Evolutionary conservation across 176 grass and related monocot species (phyloP), one percentile per base, ranked within the genome.

Genomic region (Aegilops sharonensis): DNA sequence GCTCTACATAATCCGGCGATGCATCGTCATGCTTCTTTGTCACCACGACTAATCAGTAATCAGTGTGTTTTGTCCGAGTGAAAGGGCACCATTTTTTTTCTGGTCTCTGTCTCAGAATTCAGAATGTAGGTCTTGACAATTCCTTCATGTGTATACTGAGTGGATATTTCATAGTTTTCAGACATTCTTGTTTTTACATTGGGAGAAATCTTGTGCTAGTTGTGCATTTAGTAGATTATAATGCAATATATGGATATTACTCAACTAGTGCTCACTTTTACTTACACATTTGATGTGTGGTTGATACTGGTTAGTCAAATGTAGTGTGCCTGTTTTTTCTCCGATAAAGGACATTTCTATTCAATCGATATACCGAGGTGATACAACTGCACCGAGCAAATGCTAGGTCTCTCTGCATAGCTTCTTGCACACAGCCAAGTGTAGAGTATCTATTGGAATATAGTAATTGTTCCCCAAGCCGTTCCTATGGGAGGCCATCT

Each of bases 1-100:
- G 79, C 34, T 89, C n/a, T 86, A 92, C 83, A 86, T 92, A 74
- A 92, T 92, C 18, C 42, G 83, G 5, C 42, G 86, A 40, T 92
- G 86, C 59, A 36, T 92, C 43, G 34, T 54, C 59, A 75, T 89
- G 74, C 65, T 89, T 66, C 64, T 92, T 34, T 86, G 83, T 84
- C 80, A 82, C 72, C 83, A 64, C 8, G 79, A 92, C 25, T 85
- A 69, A 85, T 34, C 50, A 62, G 7, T 52, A 60, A 83, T 52
- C 31, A 74, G 7, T 8, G 69, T 10, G 4, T 12, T 71, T 64
- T 81, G 45, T 31, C 54, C 14, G 12, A 75, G 42, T 27, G 27
- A 71, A 50, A 14, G 14, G 12, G 9, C 24, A 5, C 8, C 25
- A 54, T 68, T 81, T 60, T 81, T 47, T 4, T 11, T 68, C 20